Conservation (phyloP, 768 basidiomycete genomes). For the Pluteus cervinus region DNA sequence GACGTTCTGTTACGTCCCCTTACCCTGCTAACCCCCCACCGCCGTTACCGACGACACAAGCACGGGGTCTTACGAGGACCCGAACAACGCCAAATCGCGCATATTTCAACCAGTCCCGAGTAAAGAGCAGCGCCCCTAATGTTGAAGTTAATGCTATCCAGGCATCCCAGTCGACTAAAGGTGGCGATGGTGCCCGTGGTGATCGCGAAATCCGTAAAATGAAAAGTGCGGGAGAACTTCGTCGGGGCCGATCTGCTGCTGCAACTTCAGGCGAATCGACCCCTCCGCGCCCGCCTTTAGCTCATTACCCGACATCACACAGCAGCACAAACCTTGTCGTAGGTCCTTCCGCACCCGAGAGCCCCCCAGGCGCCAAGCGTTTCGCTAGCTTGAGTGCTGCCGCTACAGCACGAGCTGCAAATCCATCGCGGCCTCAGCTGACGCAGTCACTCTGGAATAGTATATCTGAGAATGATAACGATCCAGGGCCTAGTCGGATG, state of each 20-base stretch:
- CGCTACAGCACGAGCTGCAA: slow-evolving; percentile 31
- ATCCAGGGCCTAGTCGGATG: slow-evolving; percentile 9
- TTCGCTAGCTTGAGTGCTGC: slow-evolving; percentile 70
- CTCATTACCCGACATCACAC: slow-evolving; percentile 53
- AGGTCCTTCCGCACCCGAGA: slow-evolving; percentile 27
- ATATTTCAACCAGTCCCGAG: slow-evolving; percentile 39
- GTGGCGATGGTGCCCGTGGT: slow-evolving; percentile 35
- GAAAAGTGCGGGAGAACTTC: slow-evolving; percentile 84
- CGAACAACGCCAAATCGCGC: slow-evolving; percentile 69
- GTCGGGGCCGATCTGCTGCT: slow-evolving; percentile 33
- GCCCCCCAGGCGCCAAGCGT: slow-evolving; percentile 37
- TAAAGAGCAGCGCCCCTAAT: too few relatives aligned
- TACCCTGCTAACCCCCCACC: slow-evolving; percentile 19
- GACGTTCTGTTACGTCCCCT: slow-evolving; percentile 47
- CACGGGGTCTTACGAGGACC: slow-evolving; percentile 57
- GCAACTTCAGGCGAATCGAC: slow-evolving; percentile 22
- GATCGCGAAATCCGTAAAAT: slow-evolving; percentile 71
- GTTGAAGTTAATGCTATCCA: slow-evolving; percentile 16
- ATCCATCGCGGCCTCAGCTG: slow-evolving; percentile 30
- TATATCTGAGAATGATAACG: slow-evolving; percentile 24
- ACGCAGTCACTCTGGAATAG: slow-evolving; percentile 50
- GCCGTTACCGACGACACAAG: slow-evolving; percentile 15
- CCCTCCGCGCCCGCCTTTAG: slow-evolving; percentile 28
- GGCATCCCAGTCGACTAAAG: slow-evolving; percentile 18
- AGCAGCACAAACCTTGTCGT: slow-evolving; percentile 64